Base-by-base conservation (phyloP, 192 early-diverging fungal genomes). In the Allomyces javanicus region DNA sequence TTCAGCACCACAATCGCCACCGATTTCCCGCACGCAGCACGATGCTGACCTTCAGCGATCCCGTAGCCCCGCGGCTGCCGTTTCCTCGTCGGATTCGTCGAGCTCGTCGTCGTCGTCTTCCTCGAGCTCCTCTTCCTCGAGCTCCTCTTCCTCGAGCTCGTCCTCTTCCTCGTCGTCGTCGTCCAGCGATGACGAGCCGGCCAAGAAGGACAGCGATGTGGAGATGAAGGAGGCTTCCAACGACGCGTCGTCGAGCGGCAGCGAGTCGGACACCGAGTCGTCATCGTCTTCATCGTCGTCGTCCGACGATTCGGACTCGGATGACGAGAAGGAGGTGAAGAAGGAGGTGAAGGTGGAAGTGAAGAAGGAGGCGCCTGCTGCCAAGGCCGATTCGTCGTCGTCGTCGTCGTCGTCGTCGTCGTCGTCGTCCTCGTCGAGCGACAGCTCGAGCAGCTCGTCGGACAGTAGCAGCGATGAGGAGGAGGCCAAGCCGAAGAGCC, bases 361-460 rank as follows among this genome's bases (percentile, higher is more conserved):
- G 33, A 55, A 17, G 21, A 27, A 64, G 44, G 67, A 23, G n/a
- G 65, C 69, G 43, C 62, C 64, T 24, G 40, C 67, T 62, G 63
- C 63, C 22, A 64, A 65, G 2, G 64, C 62, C 24, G 67, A 65
- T 63, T 64, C 65, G 33, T 67, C 66, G 12, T 67, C 66, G 10
- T 71, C 71, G 4, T 70, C 69, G 11, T 10, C 19, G 45, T 10
- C 45, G 45, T 63, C 58, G 24, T 73, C 72, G n/a, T 63, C 64
- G 6, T 75, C 74, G 50, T 58, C 50, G 50, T 58, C 50, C 21
- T 58, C 50, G 3, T 58, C 50, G 50, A 21, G 17, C 50, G 21
- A 6, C 17, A 68, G 66, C 45, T 75, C 75, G 6, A 68, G 66
- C 50, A 58, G 50, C 50, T 58, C 50, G 12, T 58, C 50, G 9